A percentile compares a stretch with the other conserved stretches of the same genome.
phyloP scores from a whole-genome alignment of 495 filamentous ascomycete species.

The Oidiodendron maius region DNA sequence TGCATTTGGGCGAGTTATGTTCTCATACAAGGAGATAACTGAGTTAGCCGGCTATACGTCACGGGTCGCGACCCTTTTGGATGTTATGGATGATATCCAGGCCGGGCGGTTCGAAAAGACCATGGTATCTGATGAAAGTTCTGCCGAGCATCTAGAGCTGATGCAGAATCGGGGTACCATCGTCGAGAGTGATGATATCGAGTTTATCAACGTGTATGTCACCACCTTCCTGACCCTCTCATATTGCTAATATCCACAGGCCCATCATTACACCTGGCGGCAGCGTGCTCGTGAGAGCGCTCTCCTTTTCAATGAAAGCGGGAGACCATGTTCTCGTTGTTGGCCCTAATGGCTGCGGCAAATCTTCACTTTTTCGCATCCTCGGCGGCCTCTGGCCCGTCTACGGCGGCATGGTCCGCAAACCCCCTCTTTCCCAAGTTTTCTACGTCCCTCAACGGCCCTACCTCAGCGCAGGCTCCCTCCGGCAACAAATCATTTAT shows the following conservation, averaged over 20 bases:
- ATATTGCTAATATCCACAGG: conserved; percentile 18
- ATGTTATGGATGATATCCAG: conserved; percentile 91
- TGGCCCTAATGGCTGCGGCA: conserved; percentile 95
- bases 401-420: conserved; percentile 87
- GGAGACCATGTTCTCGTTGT: conserved; percentile 92
- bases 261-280: conserved; percentile 98
- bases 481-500: conserved; percentile 95
- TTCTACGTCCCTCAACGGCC: conserved; percentile 98
- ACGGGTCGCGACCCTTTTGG: conserved; percentile 78
- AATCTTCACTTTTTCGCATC: conserved; percentile 92
- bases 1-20: conserved; percentile 95
- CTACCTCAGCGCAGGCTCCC: conserved; percentile 80
- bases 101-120: conserved; percentile 91
- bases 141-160: conserved; percentile 69
- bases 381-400: conserved; percentile 98
- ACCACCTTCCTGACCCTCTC: neutral
- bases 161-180: conserved; percentile 73
- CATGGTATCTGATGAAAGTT: conserved; percentile 80
- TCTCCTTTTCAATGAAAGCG: conserved; percentile 79
- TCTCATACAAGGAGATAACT: conserved; percentile 94
- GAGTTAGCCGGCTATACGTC: conserved; percentile 95
- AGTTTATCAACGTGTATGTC: conserved; percentile 70
- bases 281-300: conserved; percentile 74
- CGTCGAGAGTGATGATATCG: conserved; percentile 72
- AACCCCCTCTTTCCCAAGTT: conserved; percentile 82